A percentile compares a stretch with the other conserved stretches of the same genome.
Evolutionary conservation across 257 asterid genomes (phyloP).

Genomic region (Gardenia jasminoides): DNA sequence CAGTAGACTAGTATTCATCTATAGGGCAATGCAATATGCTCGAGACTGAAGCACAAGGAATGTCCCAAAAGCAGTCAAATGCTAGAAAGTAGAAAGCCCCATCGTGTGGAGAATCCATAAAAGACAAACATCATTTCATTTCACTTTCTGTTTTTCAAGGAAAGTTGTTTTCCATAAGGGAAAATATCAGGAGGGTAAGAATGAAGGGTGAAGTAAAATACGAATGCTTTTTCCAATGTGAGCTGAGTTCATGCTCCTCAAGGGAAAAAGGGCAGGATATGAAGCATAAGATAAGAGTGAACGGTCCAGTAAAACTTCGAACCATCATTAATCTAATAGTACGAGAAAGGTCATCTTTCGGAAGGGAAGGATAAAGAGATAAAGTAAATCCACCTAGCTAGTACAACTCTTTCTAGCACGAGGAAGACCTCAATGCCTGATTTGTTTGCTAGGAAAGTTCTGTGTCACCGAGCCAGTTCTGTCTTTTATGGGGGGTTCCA

Average conservation of each 20-base stretch:
- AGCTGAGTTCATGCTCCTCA: no score
- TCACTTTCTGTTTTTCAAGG: not conserved
- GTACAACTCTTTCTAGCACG: not conserved
- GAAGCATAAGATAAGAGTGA: no score
- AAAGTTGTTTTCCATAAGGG: not conserved
- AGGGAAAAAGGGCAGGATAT: no score
- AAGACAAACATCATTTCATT: conserved; percentile 4
- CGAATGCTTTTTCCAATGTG: no score
- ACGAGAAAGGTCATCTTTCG: no score
- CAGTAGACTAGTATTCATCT: not conserved
- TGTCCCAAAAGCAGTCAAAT: conserved; percentile 51
- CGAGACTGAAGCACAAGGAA: conserved; percentile 26
- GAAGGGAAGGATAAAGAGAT: no score
- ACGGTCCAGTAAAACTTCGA: not conserved
- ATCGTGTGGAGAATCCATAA: conserved; percentile 26
- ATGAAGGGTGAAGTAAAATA: no score
- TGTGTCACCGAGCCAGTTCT: not conserved
- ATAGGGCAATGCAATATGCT: not conserved
- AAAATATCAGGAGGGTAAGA: not conserved
- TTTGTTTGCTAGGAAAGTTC: not conserved
- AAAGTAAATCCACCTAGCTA: no score
- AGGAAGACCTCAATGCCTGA: not conserved
- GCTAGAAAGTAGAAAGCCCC: conserved; percentile 24
- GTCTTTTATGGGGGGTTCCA: conserved; percentile 5
- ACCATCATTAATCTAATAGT: no score